Percentiles rank a stretch among this genome's conserved stretches.
phyloP scores from a whole-genome alignment of 345 rosid species.

The Brassica incana region DNA sequence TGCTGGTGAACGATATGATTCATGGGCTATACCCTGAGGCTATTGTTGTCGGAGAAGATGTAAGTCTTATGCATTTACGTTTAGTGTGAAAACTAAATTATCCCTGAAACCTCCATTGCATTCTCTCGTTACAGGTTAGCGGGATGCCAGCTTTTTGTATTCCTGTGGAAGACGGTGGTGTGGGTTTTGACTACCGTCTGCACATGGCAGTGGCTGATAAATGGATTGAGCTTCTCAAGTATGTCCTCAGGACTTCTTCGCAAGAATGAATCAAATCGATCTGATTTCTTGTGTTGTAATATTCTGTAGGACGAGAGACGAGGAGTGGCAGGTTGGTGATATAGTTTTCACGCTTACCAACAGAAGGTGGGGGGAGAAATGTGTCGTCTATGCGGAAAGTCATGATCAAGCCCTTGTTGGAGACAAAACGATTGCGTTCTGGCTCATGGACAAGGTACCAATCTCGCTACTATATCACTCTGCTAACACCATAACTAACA shows the following conservation, averaged over 20 bases:
- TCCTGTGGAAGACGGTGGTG: conserved; percentile 88
- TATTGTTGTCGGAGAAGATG: conserved; percentile 91
- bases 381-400: conserved; percentile 88
- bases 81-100: not conserved
- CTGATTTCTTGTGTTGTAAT: conserved; percentile 20
- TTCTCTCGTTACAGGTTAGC: conserved; percentile 63
- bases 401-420: conserved; percentile 99
- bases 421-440: conserved; percentile 96
- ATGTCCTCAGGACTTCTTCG: conserved; percentile 29
- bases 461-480: conserved; percentile 14
- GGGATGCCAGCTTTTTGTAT: conserved; percentile 98
- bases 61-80: conserved; percentile 41
- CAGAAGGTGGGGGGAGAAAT: conserved; percentile 89
- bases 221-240: conserved; percentile 96
- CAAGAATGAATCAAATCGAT: not conserved
- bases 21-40: conserved; percentile 95
- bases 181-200: conserved; percentile 95
- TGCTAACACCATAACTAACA: conserved; percentile 1
- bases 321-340: conserved; percentile 85
- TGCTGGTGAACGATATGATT: conserved; percentile 93
- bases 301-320: conserved; percentile 71
- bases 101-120: not conserved
- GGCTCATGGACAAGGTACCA: conserved; percentile 96
- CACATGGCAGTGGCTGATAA: conserved; percentile 98
- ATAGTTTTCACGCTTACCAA: conserved; percentile 73